Percentiles rank a stretch among this genome's conserved stretches.
Conservation (phyloP, 768 basidiomycete genomes). For the Russula earlei region DNA sequence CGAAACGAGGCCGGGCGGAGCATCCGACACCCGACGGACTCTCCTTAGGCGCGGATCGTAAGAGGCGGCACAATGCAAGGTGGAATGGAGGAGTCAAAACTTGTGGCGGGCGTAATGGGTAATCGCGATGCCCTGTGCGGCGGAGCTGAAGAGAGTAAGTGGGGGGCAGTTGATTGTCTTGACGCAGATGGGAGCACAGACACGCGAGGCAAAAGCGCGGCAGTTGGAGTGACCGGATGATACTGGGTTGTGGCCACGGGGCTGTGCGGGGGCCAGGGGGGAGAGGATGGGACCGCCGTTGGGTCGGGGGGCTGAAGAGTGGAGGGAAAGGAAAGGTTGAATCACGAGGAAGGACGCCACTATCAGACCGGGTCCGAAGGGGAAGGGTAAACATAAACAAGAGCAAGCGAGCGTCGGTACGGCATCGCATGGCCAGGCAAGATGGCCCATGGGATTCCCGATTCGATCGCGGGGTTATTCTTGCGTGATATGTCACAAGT, state of each 20-base stretch:
- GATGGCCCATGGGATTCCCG: background rate
- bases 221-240: no score
- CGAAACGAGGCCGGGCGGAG: background rate
- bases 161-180: background rate
- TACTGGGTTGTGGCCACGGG: background rate
- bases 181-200: background rate
- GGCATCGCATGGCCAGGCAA: background rate
- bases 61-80: background rate
- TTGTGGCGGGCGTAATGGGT: no score
- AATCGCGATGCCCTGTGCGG: background rate
- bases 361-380: slow-evolving; percentile 16
- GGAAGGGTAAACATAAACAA: background rate
- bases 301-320: background rate
- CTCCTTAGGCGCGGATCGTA: background rate
- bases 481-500: background rate
- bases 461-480: slow-evolving; percentile 15
- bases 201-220: background rate
- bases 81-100: no score
- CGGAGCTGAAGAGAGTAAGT: background rate
- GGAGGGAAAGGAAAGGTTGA: background rate
- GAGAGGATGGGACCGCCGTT: background rate
- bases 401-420: background rate
- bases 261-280: background rate
- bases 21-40: background rate
- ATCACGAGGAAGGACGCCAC: slow-evolving; percentile 13